Percentiles rank a stretch among this genome's conserved stretches.
Evolutionary conservation across 2,329 filamentous ascomycete species (phyloP).

Genomic region (Chrysoporthe austroafricana): DNA sequence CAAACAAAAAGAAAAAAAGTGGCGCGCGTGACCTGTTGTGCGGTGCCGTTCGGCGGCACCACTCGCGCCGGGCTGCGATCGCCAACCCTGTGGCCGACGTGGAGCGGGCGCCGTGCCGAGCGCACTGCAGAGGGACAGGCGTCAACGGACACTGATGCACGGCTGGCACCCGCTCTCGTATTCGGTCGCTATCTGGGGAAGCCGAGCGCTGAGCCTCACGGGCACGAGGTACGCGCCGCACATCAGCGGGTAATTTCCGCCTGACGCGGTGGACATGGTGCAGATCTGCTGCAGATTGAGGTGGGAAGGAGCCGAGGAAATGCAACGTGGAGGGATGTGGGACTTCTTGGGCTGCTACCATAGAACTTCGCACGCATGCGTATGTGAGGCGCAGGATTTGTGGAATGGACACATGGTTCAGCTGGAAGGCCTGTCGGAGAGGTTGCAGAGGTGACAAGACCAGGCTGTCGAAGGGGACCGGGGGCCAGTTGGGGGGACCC

Average conservation of each 20-base stretch:
- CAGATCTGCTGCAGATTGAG: neutral
- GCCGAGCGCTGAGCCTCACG: neutral
- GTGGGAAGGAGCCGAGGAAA: neutral
- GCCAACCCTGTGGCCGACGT: neutral
- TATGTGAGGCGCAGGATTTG: neutral
- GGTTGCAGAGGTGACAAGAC: neutral
- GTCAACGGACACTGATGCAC: neutral
- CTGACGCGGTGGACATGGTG: neutral
- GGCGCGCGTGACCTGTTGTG: too few relatives aligned
- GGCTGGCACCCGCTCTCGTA: neutral
- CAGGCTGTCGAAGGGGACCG: too few relatives aligned
- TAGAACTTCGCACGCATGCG: neutral
- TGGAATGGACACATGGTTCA: neutral
- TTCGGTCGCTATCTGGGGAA: neutral
- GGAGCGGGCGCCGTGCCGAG: too few relatives aligned
- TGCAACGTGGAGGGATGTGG: neutral
- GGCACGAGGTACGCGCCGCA: conserved; percentile 2
- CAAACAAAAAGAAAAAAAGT: too few relatives aligned
- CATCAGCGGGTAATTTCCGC: neutral
- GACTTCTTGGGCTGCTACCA: neutral
- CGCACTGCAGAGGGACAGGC: neutral
- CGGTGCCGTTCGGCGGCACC: too few relatives aligned
- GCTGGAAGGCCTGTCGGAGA: neutral
- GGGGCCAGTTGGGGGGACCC: too few relatives aligned
- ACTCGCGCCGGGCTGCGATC: too few relatives aligned